A percentile compares a stretch with the other conserved stretches of the same genome.
Evolutionary conservation across 2,329 filamentous ascomycete genomes (phyloP).

Genomic region (Ophiostoma montium): DNA sequence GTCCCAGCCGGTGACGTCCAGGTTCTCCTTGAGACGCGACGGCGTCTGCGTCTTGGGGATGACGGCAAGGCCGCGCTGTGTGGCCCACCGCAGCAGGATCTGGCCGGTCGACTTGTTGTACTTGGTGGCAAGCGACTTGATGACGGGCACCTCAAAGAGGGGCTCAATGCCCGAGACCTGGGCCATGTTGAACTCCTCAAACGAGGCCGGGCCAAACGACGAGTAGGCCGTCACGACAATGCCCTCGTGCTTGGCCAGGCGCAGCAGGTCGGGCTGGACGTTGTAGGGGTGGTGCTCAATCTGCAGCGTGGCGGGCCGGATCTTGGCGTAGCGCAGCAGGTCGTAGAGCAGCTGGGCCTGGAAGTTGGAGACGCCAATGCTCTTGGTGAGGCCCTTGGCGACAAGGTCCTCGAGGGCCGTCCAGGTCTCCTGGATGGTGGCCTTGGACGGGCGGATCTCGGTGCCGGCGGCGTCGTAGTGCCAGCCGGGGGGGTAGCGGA

Average conservation of each 20-base stretch:
- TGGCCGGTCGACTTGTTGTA: conserved; percentile 62
- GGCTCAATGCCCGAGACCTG: conserved; percentile 42
- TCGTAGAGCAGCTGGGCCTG: conserved; percentile 65
- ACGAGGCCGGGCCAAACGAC: conserved; percentile 66
- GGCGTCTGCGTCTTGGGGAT: conserved; percentile 55
- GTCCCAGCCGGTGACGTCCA: conserved; percentile 42
- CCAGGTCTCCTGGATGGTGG: conserved; percentile 71
- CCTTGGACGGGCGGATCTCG: conserved; percentile 50
- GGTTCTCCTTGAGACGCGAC: conserved; percentile 35
- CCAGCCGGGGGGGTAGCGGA: conserved; percentile 72
- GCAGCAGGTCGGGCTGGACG: conserved; percentile 56
- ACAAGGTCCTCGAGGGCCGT: conserved; percentile 64
- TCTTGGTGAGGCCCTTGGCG: conserved; percentile 50
- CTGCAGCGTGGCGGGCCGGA: conserved; percentile 65
- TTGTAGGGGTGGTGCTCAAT: conserved; percentile 82
- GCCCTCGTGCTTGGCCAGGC: conserved; percentile 53
- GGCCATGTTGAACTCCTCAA: conserved; percentile 63
- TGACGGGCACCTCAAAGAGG: conserved; percentile 52
- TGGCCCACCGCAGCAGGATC: conserved; percentile 75
- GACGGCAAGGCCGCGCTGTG: conserved; percentile 65
- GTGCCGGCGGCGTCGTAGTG: conserved; percentile 43
- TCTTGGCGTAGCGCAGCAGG: conserved; percentile 61
- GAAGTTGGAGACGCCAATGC: conserved; percentile 77
- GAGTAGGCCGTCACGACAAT: conserved; percentile 73
- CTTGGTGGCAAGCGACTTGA: conserved; percentile 54